Conservation (phyloP, 805 yeast species). For the Grigorovia jiainica region DNA sequence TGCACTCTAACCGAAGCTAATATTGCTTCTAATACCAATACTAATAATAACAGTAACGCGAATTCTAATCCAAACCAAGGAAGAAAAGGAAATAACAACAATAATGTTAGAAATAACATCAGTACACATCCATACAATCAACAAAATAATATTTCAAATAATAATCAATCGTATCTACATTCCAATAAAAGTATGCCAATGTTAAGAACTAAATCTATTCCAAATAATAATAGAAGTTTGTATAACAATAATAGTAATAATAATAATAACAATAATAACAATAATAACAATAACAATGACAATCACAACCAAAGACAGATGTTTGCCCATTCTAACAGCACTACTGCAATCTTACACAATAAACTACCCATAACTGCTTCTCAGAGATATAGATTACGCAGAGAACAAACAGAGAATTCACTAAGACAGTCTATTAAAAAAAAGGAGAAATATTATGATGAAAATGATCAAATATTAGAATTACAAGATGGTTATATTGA, state of each 20-base stretch:
- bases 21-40: background rate
- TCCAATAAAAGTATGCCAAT: constrained; percentile 6
- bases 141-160: background rate
- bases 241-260: background rate
- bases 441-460: constrained; percentile 33
- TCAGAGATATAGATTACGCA: constrained; percentile 33
- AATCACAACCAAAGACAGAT: constrained; percentile 1
- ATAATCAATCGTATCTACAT: constrained; percentile 3
- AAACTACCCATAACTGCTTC: constrained; percentile 31
- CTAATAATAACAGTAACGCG: background rate
- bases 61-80: background rate
- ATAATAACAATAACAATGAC: background rate
- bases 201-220: constrained; percentile 1
- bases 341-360: constrained; percentile 9
- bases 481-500: constrained; percentile 28
- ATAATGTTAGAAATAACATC: too few relatives aligned
- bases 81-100: background rate
- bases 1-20: background rate
- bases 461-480: constrained; percentile 16
- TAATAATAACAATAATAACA: constrained; percentile 1
- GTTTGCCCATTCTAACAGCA: constrained; percentile 8
- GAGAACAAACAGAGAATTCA: constrained; percentile 29
- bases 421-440: constrained; percentile 26
- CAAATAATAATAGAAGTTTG: background rate
- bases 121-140: background rate